Conservation (phyloP, 202 grass and related monocot species). For the Setaria viridis region DNA sequence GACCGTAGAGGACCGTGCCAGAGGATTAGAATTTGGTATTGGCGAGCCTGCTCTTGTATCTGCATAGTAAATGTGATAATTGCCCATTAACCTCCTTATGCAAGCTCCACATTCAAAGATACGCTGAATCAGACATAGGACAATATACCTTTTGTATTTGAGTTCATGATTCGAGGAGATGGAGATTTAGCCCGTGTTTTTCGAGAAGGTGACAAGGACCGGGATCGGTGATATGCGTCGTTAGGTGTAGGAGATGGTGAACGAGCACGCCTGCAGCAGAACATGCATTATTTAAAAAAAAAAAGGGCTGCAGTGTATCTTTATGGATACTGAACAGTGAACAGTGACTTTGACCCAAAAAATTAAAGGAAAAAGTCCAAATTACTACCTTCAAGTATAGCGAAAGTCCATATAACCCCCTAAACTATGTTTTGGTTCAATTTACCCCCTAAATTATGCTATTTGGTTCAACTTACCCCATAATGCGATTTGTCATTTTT, state of each 20-base stretch:
- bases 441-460: no score
- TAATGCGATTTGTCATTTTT: no score
- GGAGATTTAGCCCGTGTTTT: constrained; percentile 58
- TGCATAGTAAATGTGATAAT: constrained; percentile 39
- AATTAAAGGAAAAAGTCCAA: neutral
- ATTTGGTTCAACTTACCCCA: no score
- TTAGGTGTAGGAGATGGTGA: constrained; percentile 51
- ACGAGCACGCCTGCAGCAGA: constrained; percentile 54
- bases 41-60: constrained; percentile 73
- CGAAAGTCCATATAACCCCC: no score
- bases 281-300: constrained; percentile 1
- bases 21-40: constrained; percentile 63
- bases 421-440: no score
- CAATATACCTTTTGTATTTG: constrained; percentile 53
- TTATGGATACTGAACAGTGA: neutral
- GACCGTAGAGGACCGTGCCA: constrained; percentile 64
- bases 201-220: constrained; percentile 72
- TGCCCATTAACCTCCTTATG: neutral
- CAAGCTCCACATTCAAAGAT: constrained; percentile 20
- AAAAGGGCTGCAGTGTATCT: constrained; percentile 11
- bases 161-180: constrained; percentile 46
- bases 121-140: neutral
- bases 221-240: constrained; percentile 49
- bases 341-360: constrained; percentile 3
- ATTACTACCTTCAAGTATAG: no score